Evolutionary conservation across 75 land plant species (phyloP).

Genomic region (Pinus taeda): DNA sequence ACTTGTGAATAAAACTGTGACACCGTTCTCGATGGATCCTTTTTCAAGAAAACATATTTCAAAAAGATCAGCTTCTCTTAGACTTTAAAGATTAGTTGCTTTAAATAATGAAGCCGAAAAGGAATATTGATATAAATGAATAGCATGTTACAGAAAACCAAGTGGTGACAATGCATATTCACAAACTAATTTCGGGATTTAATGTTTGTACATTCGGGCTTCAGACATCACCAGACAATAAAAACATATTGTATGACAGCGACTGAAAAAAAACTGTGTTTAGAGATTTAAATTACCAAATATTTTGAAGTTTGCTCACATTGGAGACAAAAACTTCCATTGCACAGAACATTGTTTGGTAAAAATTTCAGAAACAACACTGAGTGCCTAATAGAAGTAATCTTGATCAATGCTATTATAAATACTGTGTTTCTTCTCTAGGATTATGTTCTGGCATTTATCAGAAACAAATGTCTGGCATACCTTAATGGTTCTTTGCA

Average conservation of each 20-base stretch:
- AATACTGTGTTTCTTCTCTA: not conserved
- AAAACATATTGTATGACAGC: too few species aligned
- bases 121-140: too few species aligned
- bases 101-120: not conserved
- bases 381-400: not conserved
- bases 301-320: not conserved
- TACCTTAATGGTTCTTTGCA: slow-evolving; percentile 61
- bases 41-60: not conserved
- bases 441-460: not conserved
- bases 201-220: not conserved
- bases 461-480: not conserved
- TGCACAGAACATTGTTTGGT: not conserved
- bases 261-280: not conserved
- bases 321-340: not conserved
- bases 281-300: not conserved
- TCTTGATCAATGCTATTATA: not conserved
- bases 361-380: not conserved
- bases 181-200: not conserved
- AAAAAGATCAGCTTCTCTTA: not conserved
- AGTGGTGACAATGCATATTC: not conserved
- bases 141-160: not conserved
- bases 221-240: not conserved
- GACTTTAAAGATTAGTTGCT: not conserved
- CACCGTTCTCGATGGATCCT: not conserved
- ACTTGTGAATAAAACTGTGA: slow-evolving; percentile 16